Evolutionary conservation across 768 basidiomycete genomes (phyloP), one percentile per base, ranked within the genome.

Genomic region (Hypsizygus marmoreus): DNA sequence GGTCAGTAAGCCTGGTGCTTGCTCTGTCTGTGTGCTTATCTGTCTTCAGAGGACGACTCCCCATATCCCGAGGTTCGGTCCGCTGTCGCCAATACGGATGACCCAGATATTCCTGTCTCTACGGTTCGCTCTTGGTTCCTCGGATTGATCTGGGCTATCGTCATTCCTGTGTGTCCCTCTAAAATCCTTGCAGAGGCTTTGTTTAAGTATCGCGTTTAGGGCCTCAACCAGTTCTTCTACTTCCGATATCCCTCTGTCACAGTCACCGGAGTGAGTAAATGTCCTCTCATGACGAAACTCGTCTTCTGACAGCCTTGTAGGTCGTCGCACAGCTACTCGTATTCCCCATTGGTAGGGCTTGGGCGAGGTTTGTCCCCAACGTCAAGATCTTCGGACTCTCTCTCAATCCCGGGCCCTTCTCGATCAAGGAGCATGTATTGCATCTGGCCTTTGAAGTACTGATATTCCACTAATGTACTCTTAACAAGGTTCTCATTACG

Each of bases 161-260:
- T 89, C 57, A 73, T 82, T 42, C 72, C 82, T 4, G 75, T 74
- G 25, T n/a, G 65, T 58, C 25, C 43, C 12, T 52, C 6, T 9
- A 12, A 19, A 44, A 3, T 20, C 37, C 4, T 12, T 28, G 14
- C 14, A 33, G 23, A 20, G 32, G 7, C 29, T 33, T 13, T 34
- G 4, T 32, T 49, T 22, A 44, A 26, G 4, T 41, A 25, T 49
- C 24, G 17, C 7, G 31, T 14, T 13, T 43, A 72, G 67, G 82
- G 80, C 19, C 63, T 84, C 40, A 87, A 90, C 57, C 87, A 86
- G 50, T 86, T 88, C 68, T 84, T 88, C 67, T 84, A 79, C 73
- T 87, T 88, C 66, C 82, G 85, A 12, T 86, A 80, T 57, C 88
- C 88, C 3, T 74, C 79, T 6, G 83, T 91, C 28, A 73, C 69